phyloP scores from a whole-genome alignment of 1,284 basidiomycete genomes.

The Cystobasidiaceae sp. region DNA sequence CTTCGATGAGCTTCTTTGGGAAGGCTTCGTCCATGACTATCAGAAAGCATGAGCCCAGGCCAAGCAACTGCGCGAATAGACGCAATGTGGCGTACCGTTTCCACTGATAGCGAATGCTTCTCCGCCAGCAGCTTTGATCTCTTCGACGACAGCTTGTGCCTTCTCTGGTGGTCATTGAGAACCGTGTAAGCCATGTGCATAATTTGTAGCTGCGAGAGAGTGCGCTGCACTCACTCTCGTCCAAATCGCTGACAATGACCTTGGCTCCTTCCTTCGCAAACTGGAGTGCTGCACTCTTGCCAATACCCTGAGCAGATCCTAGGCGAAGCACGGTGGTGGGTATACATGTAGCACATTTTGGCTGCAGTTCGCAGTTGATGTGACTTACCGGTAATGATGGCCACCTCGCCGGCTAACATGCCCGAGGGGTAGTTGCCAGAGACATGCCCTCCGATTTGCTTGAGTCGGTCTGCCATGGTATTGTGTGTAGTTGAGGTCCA shows the following conservation, averaged over 20 bases:
- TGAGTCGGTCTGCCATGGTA: slow-evolving; percentile 29
- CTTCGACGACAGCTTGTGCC: slow-evolving; percentile 60
- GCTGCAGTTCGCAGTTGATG: neutral
- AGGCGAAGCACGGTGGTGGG: too few relatives aligned
- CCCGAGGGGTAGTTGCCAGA: slow-evolving; percentile 55
- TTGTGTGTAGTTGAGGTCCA: too few relatives aligned
- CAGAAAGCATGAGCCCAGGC: slow-evolving; percentile 61
- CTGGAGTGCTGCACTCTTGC: slow-evolving; percentile 64
- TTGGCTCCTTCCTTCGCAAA: slow-evolving; percentile 77
- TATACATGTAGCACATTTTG: neutral
- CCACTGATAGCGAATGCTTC: slow-evolving; percentile 68
- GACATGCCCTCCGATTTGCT: slow-evolving; percentile 45
- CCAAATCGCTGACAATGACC: slow-evolving; percentile 64
- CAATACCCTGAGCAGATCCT: slow-evolving; percentile 78
- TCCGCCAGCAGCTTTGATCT: slow-evolving; percentile 67
- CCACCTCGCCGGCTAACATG: slow-evolving; percentile 68
- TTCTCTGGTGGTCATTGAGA: slow-evolving; percentile 50
- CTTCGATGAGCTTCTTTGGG: slow-evolving; percentile 69
- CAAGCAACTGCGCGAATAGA: slow-evolving; percentile 69
- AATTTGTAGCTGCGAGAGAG: neutral
- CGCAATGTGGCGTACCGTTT: slow-evolving; percentile 64
- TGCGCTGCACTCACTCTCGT: slow-evolving; percentile 53
- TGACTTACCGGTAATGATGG: slow-evolving; percentile 69
- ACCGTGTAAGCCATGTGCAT: neutral
- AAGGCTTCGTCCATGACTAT: slow-evolving; percentile 73